Evolutionary conservation across 768 basidiomycete genomes (phyloP), one percentile per base, ranked within the genome.

Genomic region (Naganishia vaughanmartiniae): DNA sequence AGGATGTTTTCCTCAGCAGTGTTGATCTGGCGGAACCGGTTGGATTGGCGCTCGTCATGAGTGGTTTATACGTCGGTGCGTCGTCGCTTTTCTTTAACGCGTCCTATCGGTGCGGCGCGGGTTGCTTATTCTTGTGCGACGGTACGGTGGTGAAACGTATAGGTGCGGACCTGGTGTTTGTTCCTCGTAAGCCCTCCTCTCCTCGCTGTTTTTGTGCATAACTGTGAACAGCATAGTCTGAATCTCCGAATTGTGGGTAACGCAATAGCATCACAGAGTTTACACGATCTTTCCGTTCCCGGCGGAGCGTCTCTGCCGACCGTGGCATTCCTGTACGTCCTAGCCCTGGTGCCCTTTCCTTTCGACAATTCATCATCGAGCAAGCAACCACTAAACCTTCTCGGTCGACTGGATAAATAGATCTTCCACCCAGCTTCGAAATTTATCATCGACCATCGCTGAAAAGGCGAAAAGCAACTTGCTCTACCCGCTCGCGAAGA

Each of bases 251-350:
- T 3, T 7, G 19, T 28, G 4, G 30, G 55, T 9, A 15, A 33
- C 55, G 19, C 7, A 21, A 21, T 7, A 28, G 31, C 55, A 19
- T 28, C 28, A 34, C 11, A 33, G 33, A 21, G 26, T 19, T 33
- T 56, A 33, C 12, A 56, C 2, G 42, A 42, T 7, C 42, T 42
- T 42, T 42, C 42, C 42, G 10, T 42, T 15, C 42, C 42, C 42
- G 42, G 17, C 7, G 42, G 42, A 7, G 42, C 48, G 6, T n/a
- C 48, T 2, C 24, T 4, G 12, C 48, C 48, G 48, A 51, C 48
- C 12, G 48, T 58, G 5, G 57, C 57, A n/a, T 58, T 58, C 57
- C 57, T 58, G 57, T 58, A 58, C 34, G 57, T 39, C 34, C 31
- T 1, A 28, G 5, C 33, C 33, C n/a, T n/a, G n/a, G n/a, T n/a